A percentile compares a stretch with the other conserved stretches of the same genome.
These are phyloP conservation scores for Geotrichum bryndzae DNA, from an alignment of 1,139 yeast genomes.

Conservation along the genomic window DNA sequence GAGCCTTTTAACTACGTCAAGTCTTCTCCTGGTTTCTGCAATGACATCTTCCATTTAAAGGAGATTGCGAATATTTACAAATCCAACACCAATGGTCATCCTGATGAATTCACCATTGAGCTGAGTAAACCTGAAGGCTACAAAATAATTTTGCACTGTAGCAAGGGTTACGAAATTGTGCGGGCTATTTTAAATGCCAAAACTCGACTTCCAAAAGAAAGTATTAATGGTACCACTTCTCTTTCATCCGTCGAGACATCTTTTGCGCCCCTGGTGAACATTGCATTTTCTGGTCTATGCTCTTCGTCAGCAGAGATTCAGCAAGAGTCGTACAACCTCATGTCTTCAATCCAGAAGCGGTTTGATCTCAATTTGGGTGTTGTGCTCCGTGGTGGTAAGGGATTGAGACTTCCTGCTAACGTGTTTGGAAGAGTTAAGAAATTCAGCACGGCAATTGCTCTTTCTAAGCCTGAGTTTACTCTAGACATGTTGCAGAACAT, in stretches of 20 bases:
- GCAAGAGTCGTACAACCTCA: constrained; percentile 55
- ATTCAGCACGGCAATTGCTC: constrained; percentile 54
- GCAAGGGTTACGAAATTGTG: constrained; percentile 26
- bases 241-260: constrained; percentile 8
- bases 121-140: constrained; percentile 29
- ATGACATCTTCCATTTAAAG: constrained; percentile 24
- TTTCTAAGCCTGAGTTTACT: constrained; percentile 54
- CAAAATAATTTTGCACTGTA: constrained; percentile 19
- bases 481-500: constrained; percentile 57
- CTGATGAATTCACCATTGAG: constrained; percentile 55
- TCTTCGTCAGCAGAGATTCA: constrained; percentile 55
- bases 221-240: neutral
- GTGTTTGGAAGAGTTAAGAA: constrained; percentile 58
- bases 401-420: constrained; percentile 68
- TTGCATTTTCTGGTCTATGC: constrained; percentile 62
- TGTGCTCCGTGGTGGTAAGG: constrained; percentile 51
- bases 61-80: constrained; percentile 48
- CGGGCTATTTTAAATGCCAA: constrained; percentile 27
- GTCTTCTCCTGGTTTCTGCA: constrained; percentile 25
- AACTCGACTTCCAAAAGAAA: constrained; percentile 19
- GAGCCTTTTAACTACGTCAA: constrained; percentile 47
- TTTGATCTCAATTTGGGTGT: constrained; percentile 52
- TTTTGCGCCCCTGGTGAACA: constrained; percentile 43
- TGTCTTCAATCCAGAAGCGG: constrained; percentile 58
- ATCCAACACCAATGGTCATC: constrained; percentile 46